Base-by-base conservation (phyloP, 441 rosid genomes). In the Gossypium armourianum region DNA sequence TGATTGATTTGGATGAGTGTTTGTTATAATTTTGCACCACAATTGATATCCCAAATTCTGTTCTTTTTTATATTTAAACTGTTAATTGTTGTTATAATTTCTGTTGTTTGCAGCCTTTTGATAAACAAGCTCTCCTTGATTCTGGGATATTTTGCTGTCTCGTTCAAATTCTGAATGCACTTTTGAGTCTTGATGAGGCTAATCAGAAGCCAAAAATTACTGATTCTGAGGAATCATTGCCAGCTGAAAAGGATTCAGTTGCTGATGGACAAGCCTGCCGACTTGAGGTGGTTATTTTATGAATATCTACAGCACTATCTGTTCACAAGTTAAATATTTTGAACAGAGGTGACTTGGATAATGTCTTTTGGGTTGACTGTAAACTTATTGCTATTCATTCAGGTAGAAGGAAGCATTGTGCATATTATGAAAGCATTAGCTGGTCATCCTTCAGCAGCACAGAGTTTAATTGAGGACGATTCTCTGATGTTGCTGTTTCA, bases 371-470 rank as follows among this genome's bases (percentile, higher is more conserved):
- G 47, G 52, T 58, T 74, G 32, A 66, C 63, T 17, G 58, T 50
- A n/a, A 74, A 1, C 28, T 19, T 71, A 49, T 71, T 24, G 55
- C 24, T 72, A 3, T 72, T 65, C 63, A 72, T 86, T 74, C 83
- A 95, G 99, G 91, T 92, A 65, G 97, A 96, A 79, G 98, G 91
- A 79, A 86, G 96, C 75, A 82, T 92, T 20, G 96, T 96, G 62
- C 99, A 96, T 81, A 88, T 91, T 54, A 96, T 96, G 97, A 96
- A 96, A 85, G 97, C 98, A 40, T 80, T 95, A 84, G 93, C 96
- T 67, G 87, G 82, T 85, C 90, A 88, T 87, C 96, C 96, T 75
- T 87, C 92, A 67, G 98, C 99, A 56, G 97, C 96, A 56, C 92
- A 92, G 86, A 89, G 98, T 88, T 88, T 95, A 76, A 82, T 86